phyloP scores from a whole-genome alignment of 148 eudicot genomes.

The Salicornia ramosissima region DNA sequence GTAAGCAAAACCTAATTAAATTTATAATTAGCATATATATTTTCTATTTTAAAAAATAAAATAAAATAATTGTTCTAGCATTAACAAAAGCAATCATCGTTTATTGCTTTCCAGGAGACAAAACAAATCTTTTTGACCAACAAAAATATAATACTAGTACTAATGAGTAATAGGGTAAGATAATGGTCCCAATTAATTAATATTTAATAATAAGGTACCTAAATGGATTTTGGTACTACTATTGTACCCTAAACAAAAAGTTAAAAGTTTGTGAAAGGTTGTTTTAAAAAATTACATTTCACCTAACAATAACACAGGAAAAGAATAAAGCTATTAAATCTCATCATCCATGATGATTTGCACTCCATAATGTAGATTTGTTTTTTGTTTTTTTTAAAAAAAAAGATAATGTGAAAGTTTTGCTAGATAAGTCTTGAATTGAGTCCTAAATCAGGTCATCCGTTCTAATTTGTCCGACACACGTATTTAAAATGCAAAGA shows the following conservation, averaged over 20 bases:
- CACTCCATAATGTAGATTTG: too few species aligned
- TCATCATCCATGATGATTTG: conserved; percentile 20
- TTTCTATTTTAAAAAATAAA: not conserved
- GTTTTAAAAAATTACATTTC: not conserved
- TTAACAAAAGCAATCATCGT: not conserved
- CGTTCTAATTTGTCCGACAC: too few species aligned
- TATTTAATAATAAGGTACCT: not conserved
- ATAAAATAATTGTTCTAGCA: not conserved
- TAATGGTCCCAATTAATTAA: not conserved
- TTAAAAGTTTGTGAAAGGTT: not conserved
- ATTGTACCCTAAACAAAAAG: conserved; percentile 1
- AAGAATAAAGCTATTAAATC: not conserved
- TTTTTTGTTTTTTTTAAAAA: too few species aligned
- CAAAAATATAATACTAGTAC: not conserved
- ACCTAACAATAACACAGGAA: not conserved
- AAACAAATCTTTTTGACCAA: conserved; percentile 11
- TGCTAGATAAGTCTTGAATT: too few species aligned
- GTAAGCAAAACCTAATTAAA: not conserved
- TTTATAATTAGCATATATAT: not conserved
- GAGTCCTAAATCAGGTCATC: too few species aligned
- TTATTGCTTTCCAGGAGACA: conserved; percentile 16
- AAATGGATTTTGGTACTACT: not conserved
- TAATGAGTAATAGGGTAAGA: not conserved
- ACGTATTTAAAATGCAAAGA: too few species aligned
- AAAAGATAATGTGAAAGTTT: too few species aligned